Conservation (phyloP, 331 rosid genomes). For the Quercus phellos region DNA sequence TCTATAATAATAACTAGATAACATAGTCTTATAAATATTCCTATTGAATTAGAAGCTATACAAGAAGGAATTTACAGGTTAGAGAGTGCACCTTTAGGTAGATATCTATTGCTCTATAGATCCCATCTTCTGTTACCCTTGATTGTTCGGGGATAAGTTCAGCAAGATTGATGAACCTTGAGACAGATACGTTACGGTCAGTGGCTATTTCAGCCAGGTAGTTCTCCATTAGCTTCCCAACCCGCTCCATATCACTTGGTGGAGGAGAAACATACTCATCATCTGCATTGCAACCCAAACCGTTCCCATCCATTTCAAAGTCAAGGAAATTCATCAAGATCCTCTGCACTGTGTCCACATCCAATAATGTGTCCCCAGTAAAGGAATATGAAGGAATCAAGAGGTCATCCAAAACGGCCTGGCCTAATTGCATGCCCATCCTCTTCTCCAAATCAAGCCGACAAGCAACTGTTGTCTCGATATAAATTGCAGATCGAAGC, state of each 20-base stretch:
- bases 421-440: constrained; percentile 69
- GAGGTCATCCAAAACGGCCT: constrained; percentile 81
- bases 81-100: constrained; percentile 66
- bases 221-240: constrained; percentile 82
- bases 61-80: background rate
- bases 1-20: background rate
- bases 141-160: constrained; percentile 87
- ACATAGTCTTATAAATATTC: background rate
- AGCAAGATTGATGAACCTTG: constrained; percentile 58
- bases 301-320: constrained; percentile 34
- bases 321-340: constrained; percentile 63
- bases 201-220: constrained; percentile 85
- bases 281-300: constrained; percentile 29
- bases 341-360: constrained; percentile 78
- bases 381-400: constrained; percentile 81
- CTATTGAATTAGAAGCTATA: background rate
- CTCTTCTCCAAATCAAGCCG: constrained; percentile 90
- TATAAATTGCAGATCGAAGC: constrained; percentile 67
- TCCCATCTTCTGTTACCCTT: constrained; percentile 79
- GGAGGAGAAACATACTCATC: constrained; percentile 54
- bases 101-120: constrained; percentile 87
- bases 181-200: constrained; percentile 59
- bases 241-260: constrained; percentile 48
- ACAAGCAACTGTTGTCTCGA: constrained; percentile 94
- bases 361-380: constrained; percentile 78